Conservation (phyloP, 495 filamentous ascomycete genomes). For the Oleoguttula mirabilis region DNA sequence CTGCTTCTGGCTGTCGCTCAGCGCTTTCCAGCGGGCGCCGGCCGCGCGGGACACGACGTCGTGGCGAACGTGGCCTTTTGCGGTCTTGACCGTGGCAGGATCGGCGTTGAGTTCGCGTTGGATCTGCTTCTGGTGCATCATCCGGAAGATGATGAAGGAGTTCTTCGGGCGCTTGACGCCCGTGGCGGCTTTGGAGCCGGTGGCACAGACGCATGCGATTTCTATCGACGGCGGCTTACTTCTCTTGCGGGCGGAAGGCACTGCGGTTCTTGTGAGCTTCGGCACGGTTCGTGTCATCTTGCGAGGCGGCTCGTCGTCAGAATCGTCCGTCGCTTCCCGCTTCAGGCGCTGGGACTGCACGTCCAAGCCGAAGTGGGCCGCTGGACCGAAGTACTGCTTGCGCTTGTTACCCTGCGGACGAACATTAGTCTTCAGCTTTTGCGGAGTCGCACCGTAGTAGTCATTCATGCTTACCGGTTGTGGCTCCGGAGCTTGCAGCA, state of each 20-base stretch:
- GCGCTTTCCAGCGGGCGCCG: not conserved
- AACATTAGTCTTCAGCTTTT: not conserved
- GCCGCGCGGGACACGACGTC: not conserved
- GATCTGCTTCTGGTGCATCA: not conserved
- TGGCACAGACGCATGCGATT: too few species aligned
- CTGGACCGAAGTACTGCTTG: not conserved
- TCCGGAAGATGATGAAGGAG: constrained; percentile 1
- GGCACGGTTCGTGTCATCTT: too few species aligned
- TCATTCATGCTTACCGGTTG: not conserved
- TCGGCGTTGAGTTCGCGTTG: not conserved
- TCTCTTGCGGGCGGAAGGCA: too few species aligned
- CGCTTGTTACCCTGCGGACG: not conserved
- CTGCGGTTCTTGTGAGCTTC: too few species aligned
- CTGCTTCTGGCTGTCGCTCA: not conserved
- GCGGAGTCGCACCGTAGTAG: not conserved
- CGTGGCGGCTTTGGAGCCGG: not conserved
- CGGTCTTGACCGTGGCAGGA: not conserved
- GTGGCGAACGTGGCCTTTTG: not conserved
- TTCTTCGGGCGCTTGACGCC: not conserved
- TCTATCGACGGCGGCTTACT: too few species aligned
- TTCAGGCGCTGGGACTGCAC: too few species aligned
- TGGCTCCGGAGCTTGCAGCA: not conserved
- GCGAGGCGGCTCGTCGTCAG: too few species aligned
- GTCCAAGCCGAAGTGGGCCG: too few species aligned
- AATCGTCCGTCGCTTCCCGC: too few species aligned